phyloP scores from a whole-genome alignment of 805 yeast species.

The Tetrapisispora arboricola region DNA sequence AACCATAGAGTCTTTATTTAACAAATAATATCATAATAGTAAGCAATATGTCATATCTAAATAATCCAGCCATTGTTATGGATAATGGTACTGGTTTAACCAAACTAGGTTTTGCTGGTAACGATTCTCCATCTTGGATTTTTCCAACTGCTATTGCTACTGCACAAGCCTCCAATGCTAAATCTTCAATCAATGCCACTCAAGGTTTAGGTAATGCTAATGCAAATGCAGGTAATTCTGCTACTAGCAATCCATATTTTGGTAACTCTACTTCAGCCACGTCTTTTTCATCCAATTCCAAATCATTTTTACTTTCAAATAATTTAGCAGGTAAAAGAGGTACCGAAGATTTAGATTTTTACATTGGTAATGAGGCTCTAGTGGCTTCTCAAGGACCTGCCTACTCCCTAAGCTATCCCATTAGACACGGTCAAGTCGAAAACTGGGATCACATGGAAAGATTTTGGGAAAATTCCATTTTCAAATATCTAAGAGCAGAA shows the following conservation, averaged over 20 bases:
- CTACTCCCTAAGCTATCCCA: slow-evolving; percentile 82
- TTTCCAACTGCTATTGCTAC: slow-evolving; percentile 94
- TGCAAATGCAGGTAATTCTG: slow-evolving; percentile 24
- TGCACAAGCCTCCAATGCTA: slow-evolving; percentile 37
- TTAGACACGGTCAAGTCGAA: slow-evolving; percentile 95
- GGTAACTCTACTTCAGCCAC: slow-evolving; percentile 32
- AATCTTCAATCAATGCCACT: slow-evolving; percentile 30
- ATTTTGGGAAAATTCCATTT: slow-evolving; percentile 95
- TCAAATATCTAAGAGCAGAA: slow-evolving; percentile 92
- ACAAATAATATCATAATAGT: too few species aligned
- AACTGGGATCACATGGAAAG: slow-evolving; percentile 99
- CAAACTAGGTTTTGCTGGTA: slow-evolving; percentile 96
- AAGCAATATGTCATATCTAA: slow-evolving; percentile 44
- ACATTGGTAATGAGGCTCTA: slow-evolving; percentile 91
- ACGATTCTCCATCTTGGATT: slow-evolving; percentile 93
- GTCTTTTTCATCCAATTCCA: slow-evolving; percentile 21
- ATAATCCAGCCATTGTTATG: slow-evolving; percentile 93
- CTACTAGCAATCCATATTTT: slow-evolving; percentile 21
- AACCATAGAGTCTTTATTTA: too few species aligned
- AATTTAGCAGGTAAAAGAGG: slow-evolving; percentile 65
- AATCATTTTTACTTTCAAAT: slow-evolving; percentile 23
- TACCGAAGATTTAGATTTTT: slow-evolving; percentile 88
- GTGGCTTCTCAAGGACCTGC: slow-evolving; percentile 85
- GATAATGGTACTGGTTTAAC: slow-evolving; percentile 98
- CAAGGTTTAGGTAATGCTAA: slow-evolving; percentile 25